These are phyloP conservation scores for Calonectria ilicicola DNA, from an alignment of 2,329 filamentous ascomycete species.

Conservation along the genomic window DNA sequence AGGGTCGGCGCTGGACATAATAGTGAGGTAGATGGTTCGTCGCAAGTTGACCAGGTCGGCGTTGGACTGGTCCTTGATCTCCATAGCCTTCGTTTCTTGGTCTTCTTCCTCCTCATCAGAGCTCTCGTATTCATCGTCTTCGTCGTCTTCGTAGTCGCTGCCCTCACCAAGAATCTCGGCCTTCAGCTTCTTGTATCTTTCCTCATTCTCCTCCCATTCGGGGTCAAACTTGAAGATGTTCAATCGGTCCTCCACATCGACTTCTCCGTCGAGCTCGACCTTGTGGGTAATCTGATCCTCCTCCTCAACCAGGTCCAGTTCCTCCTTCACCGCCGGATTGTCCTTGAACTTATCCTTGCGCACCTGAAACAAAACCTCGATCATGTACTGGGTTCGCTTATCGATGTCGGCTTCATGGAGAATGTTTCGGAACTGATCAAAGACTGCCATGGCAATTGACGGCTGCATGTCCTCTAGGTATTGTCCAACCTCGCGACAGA, in stretches of 20 bases:
- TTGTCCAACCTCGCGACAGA: slow-evolving; percentile 93
- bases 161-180: slow-evolving; percentile 94
- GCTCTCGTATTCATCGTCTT: slow-evolving; percentile 71
- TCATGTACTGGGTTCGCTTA: slow-evolving; percentile 99
- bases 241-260: slow-evolving; percentile 86
- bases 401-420: slow-evolving; percentile 97
- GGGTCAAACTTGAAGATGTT: slow-evolving; percentile 97
- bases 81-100: slow-evolving; percentile 83
- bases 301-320: slow-evolving; percentile 95
- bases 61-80: slow-evolving; percentile 98
- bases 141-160: slow-evolving; percentile 85
- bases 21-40: slow-evolving; percentile 95
- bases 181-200: slow-evolving; percentile 89
- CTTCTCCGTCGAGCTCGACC: slow-evolving; percentile 82
- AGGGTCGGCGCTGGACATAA: slow-evolving; percentile 95
- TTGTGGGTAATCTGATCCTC: slow-evolving; percentile 97
- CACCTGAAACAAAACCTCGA: slow-evolving; percentile 96
- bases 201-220: slow-evolving; percentile 91
- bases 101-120: slow-evolving; percentile 79
- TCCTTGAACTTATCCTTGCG: slow-evolving; percentile 98
- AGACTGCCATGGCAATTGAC: slow-evolving; percentile 88
- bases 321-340: slow-evolving; percentile 89
- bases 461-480: slow-evolving; percentile 96
- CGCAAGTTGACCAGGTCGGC: slow-evolving; percentile 94
- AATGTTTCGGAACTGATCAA: slow-evolving; percentile 95